These are phyloP conservation scores for Porpolomopsis calyptriformis DNA, from an alignment of 768 basidiomycete genomes.

Conservation along the genomic window DNA sequence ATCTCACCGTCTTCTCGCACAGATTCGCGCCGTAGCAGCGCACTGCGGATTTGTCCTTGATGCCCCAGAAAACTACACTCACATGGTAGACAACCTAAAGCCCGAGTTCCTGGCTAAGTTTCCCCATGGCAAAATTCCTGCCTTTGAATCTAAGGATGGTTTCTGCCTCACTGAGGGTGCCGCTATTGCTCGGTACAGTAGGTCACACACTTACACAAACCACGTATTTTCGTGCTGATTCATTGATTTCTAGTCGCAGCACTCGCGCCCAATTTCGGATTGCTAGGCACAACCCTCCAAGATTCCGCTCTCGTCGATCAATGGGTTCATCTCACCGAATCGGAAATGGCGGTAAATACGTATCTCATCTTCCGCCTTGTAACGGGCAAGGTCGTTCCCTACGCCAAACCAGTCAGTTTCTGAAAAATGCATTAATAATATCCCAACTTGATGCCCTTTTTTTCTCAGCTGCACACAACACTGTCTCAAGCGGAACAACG, in stretches of 20 bases:
- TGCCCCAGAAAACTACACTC: constrained; percentile 41
- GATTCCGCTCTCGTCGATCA: constrained; percentile 74
- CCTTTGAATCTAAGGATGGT: constrained; percentile 66
- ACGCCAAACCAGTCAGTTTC: constrained; percentile 68
- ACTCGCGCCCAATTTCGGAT: constrained; percentile 65
- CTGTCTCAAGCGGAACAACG: constrained; percentile 44
- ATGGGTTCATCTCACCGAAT: constrained; percentile 70
- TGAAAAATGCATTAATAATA: background rate
- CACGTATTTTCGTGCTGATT: constrained; percentile 9
- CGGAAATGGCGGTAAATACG: constrained; percentile 41
- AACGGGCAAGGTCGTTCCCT: constrained; percentile 42
- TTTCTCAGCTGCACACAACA: constrained; percentile 43
- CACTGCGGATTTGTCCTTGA: constrained; percentile 49
- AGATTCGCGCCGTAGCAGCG: constrained; percentile 51
- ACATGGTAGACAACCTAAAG: constrained; percentile 57
- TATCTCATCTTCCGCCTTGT: constrained; percentile 33
- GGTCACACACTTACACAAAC: constrained; percentile 29
- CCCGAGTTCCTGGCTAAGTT: constrained; percentile 67
- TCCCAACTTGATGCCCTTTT: background rate
- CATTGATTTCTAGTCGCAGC: constrained; percentile 47
- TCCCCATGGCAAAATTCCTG: constrained; percentile 76
- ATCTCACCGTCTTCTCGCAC: constrained; percentile 1
- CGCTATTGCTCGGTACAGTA: constrained; percentile 83
- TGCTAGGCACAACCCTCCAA: constrained; percentile 56
- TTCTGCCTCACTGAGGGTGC: constrained; percentile 67